Evolutionary conservation across 352 stramenopile species (phyloP).

Genomic region (Globisporangium camurandrum): DNA sequence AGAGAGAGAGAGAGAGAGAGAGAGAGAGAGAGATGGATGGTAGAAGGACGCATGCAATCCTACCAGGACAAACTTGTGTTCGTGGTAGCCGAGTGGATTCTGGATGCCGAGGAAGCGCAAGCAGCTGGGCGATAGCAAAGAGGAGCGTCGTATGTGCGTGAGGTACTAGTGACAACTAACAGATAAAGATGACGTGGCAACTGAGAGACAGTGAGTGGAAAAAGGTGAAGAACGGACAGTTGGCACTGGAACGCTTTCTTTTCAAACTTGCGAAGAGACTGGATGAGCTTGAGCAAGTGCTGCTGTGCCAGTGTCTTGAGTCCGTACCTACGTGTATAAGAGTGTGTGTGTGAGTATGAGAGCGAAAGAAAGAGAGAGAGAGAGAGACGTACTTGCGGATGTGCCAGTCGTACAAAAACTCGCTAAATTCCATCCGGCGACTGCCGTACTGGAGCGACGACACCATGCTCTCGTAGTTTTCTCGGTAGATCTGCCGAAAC

Average conservation of each 20-base stretch:
- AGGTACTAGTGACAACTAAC: constrained; percentile 5
- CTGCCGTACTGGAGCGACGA: constrained; percentile 63
- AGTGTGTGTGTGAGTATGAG: neutral
- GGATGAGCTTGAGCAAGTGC: constrained; percentile 69
- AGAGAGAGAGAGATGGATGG: neutral
- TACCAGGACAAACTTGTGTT: constrained; percentile 74
- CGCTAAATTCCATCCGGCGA: constrained; percentile 69
- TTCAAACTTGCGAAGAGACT: constrained; percentile 69
- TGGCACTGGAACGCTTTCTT: constrained; percentile 60
- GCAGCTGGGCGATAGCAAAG: constrained; percentile 18
- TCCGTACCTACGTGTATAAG: constrained; percentile 25
- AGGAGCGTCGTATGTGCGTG: neutral
- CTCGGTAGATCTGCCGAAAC: constrained; percentile 75
- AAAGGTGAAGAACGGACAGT: constrained; percentile 21
- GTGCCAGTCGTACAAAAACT: constrained; percentile 83
- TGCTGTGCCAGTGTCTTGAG: constrained; percentile 69
- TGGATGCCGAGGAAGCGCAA: constrained; percentile 67
- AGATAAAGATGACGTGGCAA: too few species aligned
- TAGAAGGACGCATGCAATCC: constrained; percentile 10
- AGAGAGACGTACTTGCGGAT: constrained; percentile 49
- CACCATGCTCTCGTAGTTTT: constrained; percentile 61
- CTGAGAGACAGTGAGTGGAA: neutral
- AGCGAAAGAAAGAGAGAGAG: neutral
- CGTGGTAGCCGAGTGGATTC: constrained; percentile 52
- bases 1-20: too few species aligned